phyloP scores from a whole-genome alignment of 257 asterid genomes.

The Apocynum venetum region DNA sequence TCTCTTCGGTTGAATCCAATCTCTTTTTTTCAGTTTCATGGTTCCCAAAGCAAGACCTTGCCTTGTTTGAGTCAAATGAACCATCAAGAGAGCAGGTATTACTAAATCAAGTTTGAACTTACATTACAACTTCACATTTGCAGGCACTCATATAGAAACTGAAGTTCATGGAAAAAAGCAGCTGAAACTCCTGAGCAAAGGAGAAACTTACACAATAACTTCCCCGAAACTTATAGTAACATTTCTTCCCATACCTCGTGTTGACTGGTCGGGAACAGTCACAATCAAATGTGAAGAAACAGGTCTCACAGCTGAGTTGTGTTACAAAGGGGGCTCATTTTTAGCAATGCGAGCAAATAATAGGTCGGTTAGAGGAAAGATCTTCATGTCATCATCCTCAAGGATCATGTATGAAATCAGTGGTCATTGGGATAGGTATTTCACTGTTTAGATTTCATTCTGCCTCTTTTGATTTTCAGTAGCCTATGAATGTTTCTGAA shows the following conservation, averaged over 20 bases:
- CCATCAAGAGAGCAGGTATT: background rate
- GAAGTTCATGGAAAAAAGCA: conserved; percentile 60
- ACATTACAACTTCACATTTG: background rate
- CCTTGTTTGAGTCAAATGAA: background rate
- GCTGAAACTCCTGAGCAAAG: conserved; percentile 43
- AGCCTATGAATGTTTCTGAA: background rate
- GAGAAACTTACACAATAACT: conserved; percentile 66
- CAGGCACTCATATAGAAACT: conserved; percentile 64
- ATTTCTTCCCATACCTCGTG: conserved; percentile 59
- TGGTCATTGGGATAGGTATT: conserved; percentile 86
- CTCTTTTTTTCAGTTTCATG: background rate
- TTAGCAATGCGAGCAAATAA: conserved; percentile 39
- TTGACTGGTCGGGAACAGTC: conserved; percentile 80
- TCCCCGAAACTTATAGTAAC: conserved; percentile 71
- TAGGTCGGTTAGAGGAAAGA: conserved; percentile 61
- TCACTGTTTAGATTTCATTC: background rate
- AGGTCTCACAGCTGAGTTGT: conserved; percentile 61
- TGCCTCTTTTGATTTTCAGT: background rate
- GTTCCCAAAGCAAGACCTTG: background rate
- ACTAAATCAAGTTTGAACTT: background rate
- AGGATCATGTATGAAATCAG: conserved; percentile 45
- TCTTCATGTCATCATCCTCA: conserved; percentile 47
- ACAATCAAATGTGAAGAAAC: conserved; percentile 53
- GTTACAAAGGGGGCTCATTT: conserved; percentile 50
- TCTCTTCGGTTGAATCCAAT: background rate